phyloP scores from a whole-genome alignment of 257 asterid genomes.

The Solanum commersonii region DNA sequence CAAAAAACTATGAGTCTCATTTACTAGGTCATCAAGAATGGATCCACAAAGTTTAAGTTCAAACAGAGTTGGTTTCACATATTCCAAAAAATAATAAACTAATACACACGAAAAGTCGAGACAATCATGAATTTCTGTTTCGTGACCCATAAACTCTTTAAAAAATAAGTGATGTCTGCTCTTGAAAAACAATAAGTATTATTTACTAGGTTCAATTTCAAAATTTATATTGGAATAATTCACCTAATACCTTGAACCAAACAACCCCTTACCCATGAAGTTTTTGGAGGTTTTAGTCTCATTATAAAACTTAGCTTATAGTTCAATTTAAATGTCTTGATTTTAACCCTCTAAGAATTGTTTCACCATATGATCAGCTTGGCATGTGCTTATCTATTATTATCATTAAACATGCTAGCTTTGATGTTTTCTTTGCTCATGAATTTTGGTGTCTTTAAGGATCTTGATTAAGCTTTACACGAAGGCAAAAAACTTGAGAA shows the following conservation, averaged over 20 bases:
- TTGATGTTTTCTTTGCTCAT: neutral
- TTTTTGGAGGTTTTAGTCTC: neutral
- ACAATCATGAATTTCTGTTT: neutral
- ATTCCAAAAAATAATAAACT: neutral
- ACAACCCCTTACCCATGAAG: too few species aligned
- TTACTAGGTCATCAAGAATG: neutral
- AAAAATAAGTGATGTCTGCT: too few species aligned
- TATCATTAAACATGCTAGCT: neutral
- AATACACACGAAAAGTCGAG: neutral
- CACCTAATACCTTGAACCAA: neutral
- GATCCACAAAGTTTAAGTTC: neutral
- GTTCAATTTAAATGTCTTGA: neutral
- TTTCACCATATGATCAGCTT: neutral
- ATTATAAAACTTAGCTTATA: neutral
- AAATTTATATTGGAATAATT: neutral
- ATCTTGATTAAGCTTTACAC: neutral
- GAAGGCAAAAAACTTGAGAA: neutral
- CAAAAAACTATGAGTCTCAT: neutral
- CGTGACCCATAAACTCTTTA: neutral
- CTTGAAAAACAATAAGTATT: neutral
- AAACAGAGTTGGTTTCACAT: neutral
- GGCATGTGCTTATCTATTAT: neutral
- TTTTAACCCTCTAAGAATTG: neutral
- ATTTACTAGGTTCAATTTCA: neutral
- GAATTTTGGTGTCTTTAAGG: neutral